These are phyloP conservation scores for Cyathus striatus DNA, from an alignment of 768 basidiomycete species.

Conservation along the genomic window DNA sequence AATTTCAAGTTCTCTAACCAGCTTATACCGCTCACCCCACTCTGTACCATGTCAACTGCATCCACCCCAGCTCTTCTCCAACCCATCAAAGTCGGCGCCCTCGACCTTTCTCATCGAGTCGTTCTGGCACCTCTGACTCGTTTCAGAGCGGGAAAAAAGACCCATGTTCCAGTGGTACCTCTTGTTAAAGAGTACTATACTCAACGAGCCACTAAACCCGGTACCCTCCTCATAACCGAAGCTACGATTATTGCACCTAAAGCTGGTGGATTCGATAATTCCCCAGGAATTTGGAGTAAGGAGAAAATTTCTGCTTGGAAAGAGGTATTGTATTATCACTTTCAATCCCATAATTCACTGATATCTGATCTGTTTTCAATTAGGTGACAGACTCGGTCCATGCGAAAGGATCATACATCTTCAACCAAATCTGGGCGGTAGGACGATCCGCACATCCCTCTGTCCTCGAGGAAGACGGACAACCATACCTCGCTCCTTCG, in stretches of 20 bases:
- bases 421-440: conserved; percentile 53
- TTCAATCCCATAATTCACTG: neutral
- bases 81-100: conserved; percentile 37
- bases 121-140: conserved; percentile 53
- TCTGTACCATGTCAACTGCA: too few species aligned
- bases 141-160: conserved; percentile 26
- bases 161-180: conserved; percentile 27
- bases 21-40: too few species aligned
- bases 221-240: conserved; percentile 51
- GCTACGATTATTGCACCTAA: conserved; percentile 39
- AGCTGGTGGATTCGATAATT: conserved; percentile 37
- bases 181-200: conserved; percentile 38
- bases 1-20: too few species aligned
- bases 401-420: conserved; percentile 37
- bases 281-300: conserved; percentile 55
- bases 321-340: conserved; percentile 11
- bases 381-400: conserved; percentile 6
- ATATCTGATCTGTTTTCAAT: neutral
- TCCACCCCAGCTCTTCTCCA: conserved; percentile 33
- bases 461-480: conserved; percentile 29
- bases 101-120: conserved; percentile 42
- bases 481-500: conserved; percentile 28
- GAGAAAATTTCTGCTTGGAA: conserved; percentile 49
- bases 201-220: conserved; percentile 38
- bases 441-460: conserved; percentile 34